Evolutionary conservation across 208 protist species (phyloP), one percentile per base, ranked within the genome.

Genomic region (Trypanosoma grayi): DNA sequence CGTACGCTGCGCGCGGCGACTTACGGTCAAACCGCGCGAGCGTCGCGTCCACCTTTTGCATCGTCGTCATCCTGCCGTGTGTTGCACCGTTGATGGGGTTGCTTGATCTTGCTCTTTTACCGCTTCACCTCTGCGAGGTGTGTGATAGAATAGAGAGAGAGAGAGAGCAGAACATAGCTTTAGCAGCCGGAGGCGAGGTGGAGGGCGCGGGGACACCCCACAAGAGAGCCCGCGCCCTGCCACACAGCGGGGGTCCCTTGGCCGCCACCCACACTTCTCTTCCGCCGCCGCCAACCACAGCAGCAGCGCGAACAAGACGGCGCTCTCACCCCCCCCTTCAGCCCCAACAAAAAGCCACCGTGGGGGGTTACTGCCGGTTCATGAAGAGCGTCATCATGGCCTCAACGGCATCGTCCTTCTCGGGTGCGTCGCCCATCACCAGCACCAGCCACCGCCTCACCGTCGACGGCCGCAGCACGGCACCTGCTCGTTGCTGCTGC

Each of bases 11-110:
- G 28, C 81, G 82, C 2, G 85, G 85, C 2, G 82, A 88, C 70
- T 87, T 89, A 22, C 85, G 68, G 41, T 87, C 70, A 69, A 93
- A 93, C 34, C 77, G 77, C 67, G 71, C 73, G 30, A 93, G 71
- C 53, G 61, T 75, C 54, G 78, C 79, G 45, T 93, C 82, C 16
- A 90, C 77, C 18, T 57, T 76, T n/a, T 79, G 79, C 63, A 80
- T 77, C 0, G 80, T 93, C 10, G 85, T 93, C 85, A 93, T 93
- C 13, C 37, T 81, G 16, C 7, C 28, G 22, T 1, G 13, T 6
- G 4, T 9, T 45, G 28, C 20, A 27, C 31, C 20, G 4, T 44
- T 43, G 27, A 22, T 60, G 20, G 9, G n/a, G 34, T 4, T 25
- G 47, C 22, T 20, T 16, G 9, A 22, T 37, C 44, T 43, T 20